Evolutionary conservation across 495 filamentous ascomycete genomes (phyloP).

Genomic region (Pyrenula aspistea): DNA sequence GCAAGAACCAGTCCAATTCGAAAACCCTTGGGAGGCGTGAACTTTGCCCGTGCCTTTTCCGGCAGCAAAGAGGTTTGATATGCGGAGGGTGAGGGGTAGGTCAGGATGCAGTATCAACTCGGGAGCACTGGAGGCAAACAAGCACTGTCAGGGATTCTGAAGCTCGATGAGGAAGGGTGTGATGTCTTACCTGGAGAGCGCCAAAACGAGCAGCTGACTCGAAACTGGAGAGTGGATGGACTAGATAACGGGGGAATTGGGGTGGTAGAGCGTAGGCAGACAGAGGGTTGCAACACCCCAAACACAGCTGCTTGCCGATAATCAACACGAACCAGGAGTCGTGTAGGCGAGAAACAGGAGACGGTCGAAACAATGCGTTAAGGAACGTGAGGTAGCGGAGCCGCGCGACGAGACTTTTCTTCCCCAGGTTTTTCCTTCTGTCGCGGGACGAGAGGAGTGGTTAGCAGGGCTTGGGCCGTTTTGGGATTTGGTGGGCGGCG

Average conservation of each 20-base stretch:
- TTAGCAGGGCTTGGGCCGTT: not conserved
- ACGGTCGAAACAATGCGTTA: not conserved
- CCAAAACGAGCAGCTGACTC: not conserved
- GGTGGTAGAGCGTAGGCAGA: not conserved
- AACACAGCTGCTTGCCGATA: not conserved
- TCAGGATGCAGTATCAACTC: not conserved
- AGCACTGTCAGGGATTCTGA: not conserved
- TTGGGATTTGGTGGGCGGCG: not conserved
- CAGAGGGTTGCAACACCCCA: not conserved
- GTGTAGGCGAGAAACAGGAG: not conserved
- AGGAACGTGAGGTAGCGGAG: not conserved
- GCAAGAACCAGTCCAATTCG: not conserved
- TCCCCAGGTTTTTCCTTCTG: not conserved
- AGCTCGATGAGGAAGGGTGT: not conserved
- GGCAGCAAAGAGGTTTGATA: not conserved
- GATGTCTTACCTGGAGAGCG: not conserved
- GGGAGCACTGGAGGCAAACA: not conserved
- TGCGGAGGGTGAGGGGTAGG: not conserved
- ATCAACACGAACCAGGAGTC: not conserved
- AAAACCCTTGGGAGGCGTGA: not conserved
- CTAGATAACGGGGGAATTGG: not conserved
- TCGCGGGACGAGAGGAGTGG: not conserved
- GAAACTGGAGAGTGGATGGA: not conserved
- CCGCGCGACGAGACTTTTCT: not conserved
- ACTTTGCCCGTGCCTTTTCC: not conserved